Evolutionary conservation across 768 basidiomycete species (phyloP).

Genomic region (Tylopilus sp.): DNA sequence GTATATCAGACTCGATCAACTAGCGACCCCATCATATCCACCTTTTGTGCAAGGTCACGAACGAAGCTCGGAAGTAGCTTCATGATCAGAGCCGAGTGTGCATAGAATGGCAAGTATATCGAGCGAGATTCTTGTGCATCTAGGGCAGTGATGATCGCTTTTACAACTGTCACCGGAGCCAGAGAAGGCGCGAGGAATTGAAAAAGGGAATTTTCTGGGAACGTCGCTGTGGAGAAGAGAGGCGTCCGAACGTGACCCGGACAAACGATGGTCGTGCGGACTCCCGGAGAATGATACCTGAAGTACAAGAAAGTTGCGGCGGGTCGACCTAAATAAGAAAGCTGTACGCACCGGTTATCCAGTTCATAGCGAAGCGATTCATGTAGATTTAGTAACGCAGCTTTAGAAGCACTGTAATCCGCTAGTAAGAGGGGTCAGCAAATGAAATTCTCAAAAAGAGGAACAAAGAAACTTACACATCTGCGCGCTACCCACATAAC

Average conservation of each 20-base stretch:
- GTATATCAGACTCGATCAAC: slow-evolving; percentile 6
- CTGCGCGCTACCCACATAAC: slow-evolving; percentile 67
- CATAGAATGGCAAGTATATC: slow-evolving; percentile 72
- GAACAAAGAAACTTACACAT: slow-evolving; percentile 60
- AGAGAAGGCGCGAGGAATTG: slow-evolving; percentile 78
- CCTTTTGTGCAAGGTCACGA: slow-evolving; percentile 76
- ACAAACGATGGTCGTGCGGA: slow-evolving; percentile 86
- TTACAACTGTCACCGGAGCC: slow-evolving; percentile 71
- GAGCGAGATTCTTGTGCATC: slow-evolving; percentile 75
- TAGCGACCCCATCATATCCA: slow-evolving; percentile 27
- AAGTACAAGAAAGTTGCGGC: background rate
- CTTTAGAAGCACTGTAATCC: slow-evolving; percentile 92
- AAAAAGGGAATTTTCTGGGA: slow-evolving; percentile 50
- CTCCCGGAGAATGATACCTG: slow-evolving; percentile 67
- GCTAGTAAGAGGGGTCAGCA: slow-evolving; percentile 40
- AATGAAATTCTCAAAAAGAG: background rate
- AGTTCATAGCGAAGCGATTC: slow-evolving; percentile 88
- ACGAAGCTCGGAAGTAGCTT: slow-evolving; percentile 65
- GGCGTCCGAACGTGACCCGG: slow-evolving; percentile 78
- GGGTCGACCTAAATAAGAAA: background rate
- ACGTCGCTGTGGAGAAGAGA: slow-evolving; percentile 62
- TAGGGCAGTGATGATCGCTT: slow-evolving; percentile 75
- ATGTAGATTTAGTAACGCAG: slow-evolving; percentile 77
- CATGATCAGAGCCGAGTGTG: slow-evolving; percentile 54
- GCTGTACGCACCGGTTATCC: slow-evolving; percentile 57